Conservation (phyloP, 768 basidiomycete genomes). For the Suillus discolor region DNA sequence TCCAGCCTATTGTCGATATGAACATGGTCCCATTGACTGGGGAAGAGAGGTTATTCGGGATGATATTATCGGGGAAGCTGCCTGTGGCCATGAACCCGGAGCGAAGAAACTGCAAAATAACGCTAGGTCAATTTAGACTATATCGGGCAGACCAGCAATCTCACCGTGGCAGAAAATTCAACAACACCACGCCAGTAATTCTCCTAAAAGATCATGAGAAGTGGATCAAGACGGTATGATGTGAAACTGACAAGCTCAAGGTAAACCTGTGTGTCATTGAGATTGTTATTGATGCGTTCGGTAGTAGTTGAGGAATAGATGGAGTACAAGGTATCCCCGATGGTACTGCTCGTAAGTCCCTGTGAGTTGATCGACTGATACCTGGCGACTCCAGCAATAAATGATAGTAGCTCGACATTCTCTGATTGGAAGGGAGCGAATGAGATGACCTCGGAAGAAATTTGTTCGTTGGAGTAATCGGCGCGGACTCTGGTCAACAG, state of each 20-base stretch:
- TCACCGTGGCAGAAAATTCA: constrained; percentile 12
- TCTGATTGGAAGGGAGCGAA: not conserved
- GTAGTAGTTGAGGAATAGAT: constrained; percentile 7
- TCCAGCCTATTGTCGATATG: constrained; percentile 12
- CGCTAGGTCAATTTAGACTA: not conserved
- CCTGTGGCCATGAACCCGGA: constrained; percentile 9
- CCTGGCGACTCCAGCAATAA: constrained; percentile 14
- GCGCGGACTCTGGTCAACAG: constrained; percentile 12
- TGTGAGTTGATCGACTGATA: constrained; percentile 17
- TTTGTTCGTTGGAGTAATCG: constrained; percentile 6
- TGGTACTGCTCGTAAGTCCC: constrained; percentile 15
- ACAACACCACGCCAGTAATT: constrained; percentile 14
- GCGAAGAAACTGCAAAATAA: constrained; percentile 9
- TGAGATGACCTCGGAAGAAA: not conserved
- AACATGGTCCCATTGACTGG: constrained; percentile 9
- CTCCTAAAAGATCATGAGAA: constrained; percentile 2
- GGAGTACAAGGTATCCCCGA: constrained; percentile 23
- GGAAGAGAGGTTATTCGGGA: constrained; percentile 9
- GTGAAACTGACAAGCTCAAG: not conserved
- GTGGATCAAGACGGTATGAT: not conserved
- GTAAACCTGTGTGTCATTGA: constrained; percentile 4
- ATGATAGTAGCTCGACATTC: constrained; percentile 15
- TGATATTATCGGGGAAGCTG: not conserved
- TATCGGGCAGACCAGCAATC: not conserved
- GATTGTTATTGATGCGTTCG: not conserved